Conservation (phyloP, 2,329 filamentous ascomycete genomes). For the Pseudogymnoascus sp. region DNA sequence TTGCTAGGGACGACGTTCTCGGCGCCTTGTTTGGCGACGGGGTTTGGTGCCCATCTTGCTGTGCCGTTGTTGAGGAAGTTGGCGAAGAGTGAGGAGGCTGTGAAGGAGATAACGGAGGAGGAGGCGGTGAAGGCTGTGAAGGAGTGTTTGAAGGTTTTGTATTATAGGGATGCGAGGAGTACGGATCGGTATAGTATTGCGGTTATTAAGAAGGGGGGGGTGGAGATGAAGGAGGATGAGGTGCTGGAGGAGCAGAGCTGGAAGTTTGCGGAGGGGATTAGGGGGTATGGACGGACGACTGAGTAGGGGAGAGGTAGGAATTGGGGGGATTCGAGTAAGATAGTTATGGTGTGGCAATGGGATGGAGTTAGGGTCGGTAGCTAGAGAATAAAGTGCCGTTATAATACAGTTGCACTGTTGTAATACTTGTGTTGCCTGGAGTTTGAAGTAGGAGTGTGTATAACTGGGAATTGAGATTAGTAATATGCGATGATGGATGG, state of each 20-base stretch:
- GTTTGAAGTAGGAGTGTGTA: not conserved
- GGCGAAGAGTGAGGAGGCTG: slow-evolving; percentile 75
- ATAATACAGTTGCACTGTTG: slow-evolving; percentile 1
- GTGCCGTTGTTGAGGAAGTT: slow-evolving; percentile 80
- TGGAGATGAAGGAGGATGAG: slow-evolving; percentile 75
- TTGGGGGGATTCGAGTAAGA: not conserved
- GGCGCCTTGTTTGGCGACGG: slow-evolving; percentile 80
- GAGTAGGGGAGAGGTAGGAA: not conserved
- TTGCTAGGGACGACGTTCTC: slow-evolving; percentile 88
- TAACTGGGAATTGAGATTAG: not conserved
- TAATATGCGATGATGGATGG: not conserved
- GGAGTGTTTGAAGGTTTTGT: slow-evolving; percentile 97
- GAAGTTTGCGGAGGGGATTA: slow-evolving; percentile 93
- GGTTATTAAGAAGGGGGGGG: slow-evolving; percentile 78
- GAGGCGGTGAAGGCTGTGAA: slow-evolving; percentile 71
- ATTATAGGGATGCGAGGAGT: slow-evolving; percentile 91
- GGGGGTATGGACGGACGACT: slow-evolving; percentile 61
- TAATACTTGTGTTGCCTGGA: not conserved
- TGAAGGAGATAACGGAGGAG: slow-evolving; percentile 63
- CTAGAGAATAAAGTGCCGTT: not conserved
- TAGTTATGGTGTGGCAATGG: not conserved
- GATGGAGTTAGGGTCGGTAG: not conserved
- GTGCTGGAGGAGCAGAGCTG: slow-evolving; percentile 93
- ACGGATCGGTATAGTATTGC: slow-evolving; percentile 87
- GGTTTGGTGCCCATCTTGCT: slow-evolving; percentile 86